Conservation (phyloP, 2,329 filamentous ascomycete genomes). For the Trichoderma sp. region DNA sequence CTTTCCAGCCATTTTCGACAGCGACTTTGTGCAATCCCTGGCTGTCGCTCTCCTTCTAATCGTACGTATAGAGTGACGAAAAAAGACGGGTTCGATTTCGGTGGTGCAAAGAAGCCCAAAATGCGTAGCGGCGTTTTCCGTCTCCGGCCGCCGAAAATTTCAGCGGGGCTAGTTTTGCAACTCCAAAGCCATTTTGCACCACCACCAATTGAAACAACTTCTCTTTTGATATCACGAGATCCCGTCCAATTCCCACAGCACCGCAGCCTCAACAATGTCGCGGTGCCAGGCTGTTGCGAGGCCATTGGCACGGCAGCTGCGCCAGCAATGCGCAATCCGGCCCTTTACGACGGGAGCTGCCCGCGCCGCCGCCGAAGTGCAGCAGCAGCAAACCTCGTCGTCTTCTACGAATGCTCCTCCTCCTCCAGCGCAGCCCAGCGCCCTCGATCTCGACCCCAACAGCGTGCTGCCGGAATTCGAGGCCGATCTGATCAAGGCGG, state of each 20-base stretch:
- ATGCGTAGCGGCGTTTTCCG: slow-evolving; percentile 26
- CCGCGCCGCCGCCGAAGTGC: slow-evolving; percentile 33
- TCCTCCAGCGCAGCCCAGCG: slow-evolving; percentile 30
- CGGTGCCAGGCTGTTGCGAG: slow-evolving; percentile 59
- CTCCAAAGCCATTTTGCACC: slow-evolving; percentile 29
- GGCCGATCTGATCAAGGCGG: slow-evolving; percentile 69
- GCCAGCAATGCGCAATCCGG: slow-evolving; percentile 41
- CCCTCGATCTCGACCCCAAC: slow-evolving; percentile 61
- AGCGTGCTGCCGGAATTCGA: slow-evolving; percentile 59
- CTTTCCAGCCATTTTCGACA: slow-evolving; percentile 38
- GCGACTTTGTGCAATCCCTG: slow-evolving; percentile 21
- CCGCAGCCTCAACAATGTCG: slow-evolving; percentile 48
- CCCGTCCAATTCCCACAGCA: background rate
- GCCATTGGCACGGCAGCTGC: slow-evolving; percentile 57
- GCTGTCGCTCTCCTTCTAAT: too few relatives aligned
- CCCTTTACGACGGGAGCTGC: slow-evolving; percentile 39
- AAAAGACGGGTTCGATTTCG: background rate
- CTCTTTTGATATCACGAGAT: background rate
- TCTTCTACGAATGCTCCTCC: too few relatives aligned
- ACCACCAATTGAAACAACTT: slow-evolving; percentile 9
- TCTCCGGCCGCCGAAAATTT: slow-evolving; percentile 29
- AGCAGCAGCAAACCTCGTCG: slow-evolving; percentile 24
- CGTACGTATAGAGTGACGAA: background rate
- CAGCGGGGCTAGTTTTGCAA: slow-evolving; percentile 31
- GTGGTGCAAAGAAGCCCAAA: background rate